Evolutionary conservation across 1,284 basidiomycete genomes (phyloP).

Genomic region (Boletus nobilissimus): DNA sequence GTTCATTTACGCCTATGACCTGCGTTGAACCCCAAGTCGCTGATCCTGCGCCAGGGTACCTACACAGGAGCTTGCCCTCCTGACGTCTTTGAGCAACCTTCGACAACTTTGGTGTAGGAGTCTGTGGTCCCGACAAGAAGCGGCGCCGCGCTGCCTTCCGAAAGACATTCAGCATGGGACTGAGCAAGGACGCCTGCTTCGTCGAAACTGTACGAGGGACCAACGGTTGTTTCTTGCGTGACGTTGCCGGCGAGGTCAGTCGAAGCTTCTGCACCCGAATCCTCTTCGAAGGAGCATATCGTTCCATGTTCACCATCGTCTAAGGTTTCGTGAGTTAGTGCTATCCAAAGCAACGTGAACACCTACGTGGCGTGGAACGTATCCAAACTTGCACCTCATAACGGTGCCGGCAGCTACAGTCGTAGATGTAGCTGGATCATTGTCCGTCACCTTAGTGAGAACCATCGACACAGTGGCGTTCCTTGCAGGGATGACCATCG

Average conservation of each 20-base stretch:
- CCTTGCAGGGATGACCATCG: background rate
- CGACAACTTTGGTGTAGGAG: background rate
- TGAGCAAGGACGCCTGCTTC: background rate
- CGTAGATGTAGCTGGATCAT: too few species aligned
- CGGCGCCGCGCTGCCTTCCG: background rate
- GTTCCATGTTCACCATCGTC: constrained; percentile 16
- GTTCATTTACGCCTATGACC: background rate
- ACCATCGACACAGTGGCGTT: background rate
- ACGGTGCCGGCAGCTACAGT: background rate
- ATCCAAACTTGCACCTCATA: background rate
- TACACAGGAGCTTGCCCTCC: background rate
- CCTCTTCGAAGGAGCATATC: constrained; percentile 11
- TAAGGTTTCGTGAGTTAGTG: background rate
- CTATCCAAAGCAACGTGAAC: background rate
- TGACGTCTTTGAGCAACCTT: background rate
- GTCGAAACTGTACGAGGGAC: background rate
- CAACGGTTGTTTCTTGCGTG: background rate
- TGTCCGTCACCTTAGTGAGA: too few species aligned
- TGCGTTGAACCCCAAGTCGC: background rate
- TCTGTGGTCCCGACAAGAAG: background rate
- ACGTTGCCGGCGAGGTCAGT: too few species aligned
- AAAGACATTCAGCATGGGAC: background rate
- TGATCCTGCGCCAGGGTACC: too few species aligned
- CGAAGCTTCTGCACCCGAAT: background rate
- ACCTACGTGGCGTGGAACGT: background rate